These are phyloP conservation scores for Cordyceps cicadae DNA, from an alignment of 2,329 filamentous ascomycete genomes.

Conservation along the genomic window DNA sequence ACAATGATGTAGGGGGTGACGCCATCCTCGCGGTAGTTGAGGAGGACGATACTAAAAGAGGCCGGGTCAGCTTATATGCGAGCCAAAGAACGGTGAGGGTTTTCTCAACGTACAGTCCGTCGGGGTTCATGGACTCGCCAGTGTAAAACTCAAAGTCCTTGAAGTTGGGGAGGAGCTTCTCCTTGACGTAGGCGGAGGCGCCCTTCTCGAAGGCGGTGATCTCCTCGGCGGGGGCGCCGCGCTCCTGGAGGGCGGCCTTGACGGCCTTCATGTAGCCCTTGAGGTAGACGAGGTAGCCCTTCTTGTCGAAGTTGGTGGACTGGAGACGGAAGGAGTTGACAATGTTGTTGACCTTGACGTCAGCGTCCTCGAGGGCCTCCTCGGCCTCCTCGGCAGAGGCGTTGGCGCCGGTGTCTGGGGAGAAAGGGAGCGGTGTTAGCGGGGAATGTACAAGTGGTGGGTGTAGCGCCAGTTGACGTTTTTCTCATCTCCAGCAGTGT, in stretches of 20 bases:
- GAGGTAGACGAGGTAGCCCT: constrained; percentile 71
- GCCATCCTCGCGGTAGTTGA: constrained; percentile 98
- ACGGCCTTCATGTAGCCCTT: constrained; percentile 93
- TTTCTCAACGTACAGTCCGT: constrained; percentile 68
- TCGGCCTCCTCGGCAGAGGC: constrained; percentile 87
- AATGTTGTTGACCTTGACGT: constrained; percentile 81
- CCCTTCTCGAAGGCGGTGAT: constrained; percentile 74
- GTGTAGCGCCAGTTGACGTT: neutral
- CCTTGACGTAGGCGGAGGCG: constrained; percentile 69
- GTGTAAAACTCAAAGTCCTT: constrained; percentile 95
- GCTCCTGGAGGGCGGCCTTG: constrained; percentile 60
- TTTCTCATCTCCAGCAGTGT: neutral
- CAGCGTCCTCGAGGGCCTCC: constrained; percentile 62
- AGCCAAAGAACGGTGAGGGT: neutral
- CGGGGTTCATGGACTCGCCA: constrained; percentile 85
- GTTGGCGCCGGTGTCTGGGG: constrained; percentile 81
- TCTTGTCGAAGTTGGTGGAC: constrained; percentile 77
- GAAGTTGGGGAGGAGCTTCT: constrained; percentile 73
- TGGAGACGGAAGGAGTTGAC: constrained; percentile 86
- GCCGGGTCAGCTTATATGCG: constrained; percentile 11
- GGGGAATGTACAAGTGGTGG: neutral
- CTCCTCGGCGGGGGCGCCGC: constrained; percentile 52
- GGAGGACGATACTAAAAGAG: constrained; percentile 63
- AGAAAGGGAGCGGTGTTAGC: constrained; percentile 11
- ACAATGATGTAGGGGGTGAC: constrained; percentile 78